A percentile compares a stretch with the other conserved stretches of the same genome.
Evolutionary conservation across 257 asterid genomes (phyloP).

Genomic region (Solanum arcanum): DNA sequence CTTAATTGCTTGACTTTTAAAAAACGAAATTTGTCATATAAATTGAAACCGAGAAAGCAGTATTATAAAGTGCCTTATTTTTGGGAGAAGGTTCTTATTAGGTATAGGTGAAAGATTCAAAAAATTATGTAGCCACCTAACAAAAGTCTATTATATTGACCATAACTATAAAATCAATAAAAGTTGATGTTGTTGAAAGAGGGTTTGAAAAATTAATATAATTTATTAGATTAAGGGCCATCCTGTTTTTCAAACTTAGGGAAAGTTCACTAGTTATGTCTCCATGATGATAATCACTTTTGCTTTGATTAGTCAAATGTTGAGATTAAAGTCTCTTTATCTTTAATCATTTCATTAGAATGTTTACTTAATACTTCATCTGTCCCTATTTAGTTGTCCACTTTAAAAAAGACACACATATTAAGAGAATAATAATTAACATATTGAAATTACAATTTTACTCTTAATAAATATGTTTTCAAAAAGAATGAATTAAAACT

Average conservation of each 20-base stretch:
- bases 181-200: not conserved
- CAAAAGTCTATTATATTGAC: slow-evolving; percentile 4
- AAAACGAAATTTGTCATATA: accelerated
- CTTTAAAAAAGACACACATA: too few species aligned
- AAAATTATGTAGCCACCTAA: slow-evolving; percentile 16
- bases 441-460: too few species aligned
- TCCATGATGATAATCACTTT: slow-evolving; percentile 3
- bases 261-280: slow-evolving; percentile 1
- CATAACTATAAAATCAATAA: not conserved
- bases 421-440: too few species aligned
- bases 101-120: slow-evolving; percentile 12
- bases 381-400: too few species aligned
- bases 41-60: accelerated
- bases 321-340: not conserved
- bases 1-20: too few species aligned
- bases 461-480: too few species aligned
- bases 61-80: not conserved
- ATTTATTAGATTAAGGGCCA: not conserved
- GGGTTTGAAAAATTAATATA: not conserved
- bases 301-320: not conserved
- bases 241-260: slow-evolving; percentile 12
- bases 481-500: too few species aligned
- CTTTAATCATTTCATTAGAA: not conserved
- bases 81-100: not conserved
- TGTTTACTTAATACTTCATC: not conserved